Percentiles rank a stretch among this genome's conserved stretches.
phyloP scores from a whole-genome alignment of 345 rosid genomes.

The Aquilaria malaccensis region DNA sequence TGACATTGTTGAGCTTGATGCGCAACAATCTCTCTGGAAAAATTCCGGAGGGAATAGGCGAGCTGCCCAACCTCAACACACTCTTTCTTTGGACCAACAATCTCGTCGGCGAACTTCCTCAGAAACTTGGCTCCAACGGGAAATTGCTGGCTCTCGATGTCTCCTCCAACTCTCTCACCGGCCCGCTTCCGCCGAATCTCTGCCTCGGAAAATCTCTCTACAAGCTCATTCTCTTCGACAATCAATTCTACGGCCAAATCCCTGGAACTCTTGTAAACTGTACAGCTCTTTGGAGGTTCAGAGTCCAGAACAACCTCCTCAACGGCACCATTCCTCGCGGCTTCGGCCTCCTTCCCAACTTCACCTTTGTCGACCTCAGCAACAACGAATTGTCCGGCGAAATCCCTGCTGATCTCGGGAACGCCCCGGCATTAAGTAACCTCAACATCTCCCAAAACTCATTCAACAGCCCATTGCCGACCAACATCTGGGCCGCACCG shows the following conservation, averaged over 20 bases:
- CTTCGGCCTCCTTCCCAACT: slow-evolving; percentile 51
- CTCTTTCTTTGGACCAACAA: slow-evolving; percentile 66
- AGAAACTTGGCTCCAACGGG: slow-evolving; percentile 63
- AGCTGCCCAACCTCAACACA: slow-evolving; percentile 47
- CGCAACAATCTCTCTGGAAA: slow-evolving; percentile 49
- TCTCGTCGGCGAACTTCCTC: slow-evolving; percentile 63
- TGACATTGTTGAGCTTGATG: slow-evolving; percentile 56
- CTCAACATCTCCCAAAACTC: slow-evolving; percentile 69
- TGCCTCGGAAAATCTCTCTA: slow-evolving; percentile 66
- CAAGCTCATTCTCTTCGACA: slow-evolving; percentile 87
- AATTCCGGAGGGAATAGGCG: slow-evolving; percentile 61
- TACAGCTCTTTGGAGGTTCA: slow-evolving; percentile 50
- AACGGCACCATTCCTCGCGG: slow-evolving; percentile 71
- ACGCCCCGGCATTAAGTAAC: slow-evolving; percentile 51
- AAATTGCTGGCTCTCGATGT: slow-evolving; percentile 59
- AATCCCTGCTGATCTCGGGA: slow-evolving; percentile 66
- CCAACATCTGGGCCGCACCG: slow-evolving; percentile 57
- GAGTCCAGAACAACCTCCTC: slow-evolving; percentile 60
- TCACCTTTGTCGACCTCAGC: slow-evolving; percentile 69
- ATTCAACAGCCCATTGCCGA: slow-evolving; percentile 42
- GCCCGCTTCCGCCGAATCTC: slow-evolving; percentile 66
- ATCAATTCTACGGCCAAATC: slow-evolving; percentile 39
- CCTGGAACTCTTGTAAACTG: slow-evolving; percentile 58
- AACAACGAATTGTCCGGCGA: slow-evolving; percentile 55
- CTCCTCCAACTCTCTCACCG: slow-evolving; percentile 62